A percentile compares a stretch with the other conserved stretches of the same genome.
Evolutionary conservation across 1,284 basidiomycete genomes (phyloP).

Genomic region (Ceratobasidium papillatum): DNA sequence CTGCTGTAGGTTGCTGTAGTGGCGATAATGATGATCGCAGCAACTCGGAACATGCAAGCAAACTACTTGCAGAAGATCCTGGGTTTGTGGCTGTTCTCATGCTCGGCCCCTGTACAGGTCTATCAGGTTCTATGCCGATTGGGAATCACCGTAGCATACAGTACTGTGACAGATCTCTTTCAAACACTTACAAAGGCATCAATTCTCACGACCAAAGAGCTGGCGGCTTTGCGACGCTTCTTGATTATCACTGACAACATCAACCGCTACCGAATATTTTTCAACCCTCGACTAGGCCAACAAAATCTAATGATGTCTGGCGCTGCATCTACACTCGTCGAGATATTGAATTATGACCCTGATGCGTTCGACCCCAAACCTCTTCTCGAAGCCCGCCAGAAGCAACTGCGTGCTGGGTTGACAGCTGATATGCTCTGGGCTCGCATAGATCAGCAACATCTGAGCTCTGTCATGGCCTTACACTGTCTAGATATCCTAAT

Average conservation of each 20-base stretch:
- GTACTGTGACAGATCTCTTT: background rate
- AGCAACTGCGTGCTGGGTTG: background rate
- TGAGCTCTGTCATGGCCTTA: background rate
- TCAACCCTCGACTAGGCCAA: background rate
- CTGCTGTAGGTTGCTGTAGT: background rate
- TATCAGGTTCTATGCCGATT: background rate
- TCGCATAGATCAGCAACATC: background rate
- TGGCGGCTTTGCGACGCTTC: background rate
- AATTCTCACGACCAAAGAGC: background rate
- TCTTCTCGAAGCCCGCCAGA: background rate
- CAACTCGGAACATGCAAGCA: background rate
- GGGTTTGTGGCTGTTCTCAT: background rate
- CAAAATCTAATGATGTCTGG: background rate
- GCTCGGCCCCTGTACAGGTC: background rate
- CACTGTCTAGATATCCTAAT: background rate
- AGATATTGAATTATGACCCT: background rate
- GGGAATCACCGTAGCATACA: background rate
- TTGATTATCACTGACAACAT: slow-evolving; percentile 25
- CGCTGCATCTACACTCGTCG: background rate
- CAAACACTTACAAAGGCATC: background rate
- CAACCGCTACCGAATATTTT: background rate
- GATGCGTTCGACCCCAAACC: background rate
- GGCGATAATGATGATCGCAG: background rate
- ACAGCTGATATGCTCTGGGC: background rate
- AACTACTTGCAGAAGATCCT: background rate